These are phyloP conservation scores for Pulveroboletus sp. DNA, from an alignment of 768 basidiomycete genomes.

Conservation along the genomic window DNA sequence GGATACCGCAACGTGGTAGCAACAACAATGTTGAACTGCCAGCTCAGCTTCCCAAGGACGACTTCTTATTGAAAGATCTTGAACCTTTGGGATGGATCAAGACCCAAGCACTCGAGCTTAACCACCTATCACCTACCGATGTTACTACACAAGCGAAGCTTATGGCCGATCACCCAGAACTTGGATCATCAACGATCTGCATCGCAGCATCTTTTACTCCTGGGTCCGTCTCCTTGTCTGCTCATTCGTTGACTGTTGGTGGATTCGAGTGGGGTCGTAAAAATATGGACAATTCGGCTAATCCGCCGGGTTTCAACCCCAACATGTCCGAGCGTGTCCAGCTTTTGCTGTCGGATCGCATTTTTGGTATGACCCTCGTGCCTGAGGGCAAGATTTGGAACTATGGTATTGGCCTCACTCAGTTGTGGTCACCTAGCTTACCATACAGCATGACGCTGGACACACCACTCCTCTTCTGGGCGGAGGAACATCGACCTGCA, in stretches of 20 bases:
- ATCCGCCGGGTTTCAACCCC: constrained; percentile 93
- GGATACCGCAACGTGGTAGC: constrained; percentile 95
- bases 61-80: constrained; percentile 90
- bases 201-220: constrained; percentile 95
- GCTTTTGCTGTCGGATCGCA: constrained; percentile 88
- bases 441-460: constrained; percentile 82
- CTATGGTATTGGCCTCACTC: constrained; percentile 90
- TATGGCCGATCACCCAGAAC: constrained; percentile 95
- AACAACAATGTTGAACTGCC: constrained; percentile 95
- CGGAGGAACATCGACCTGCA: constrained; percentile 89
- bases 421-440: constrained; percentile 80
- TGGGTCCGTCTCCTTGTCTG: constrained; percentile 92
- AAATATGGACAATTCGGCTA: constrained; percentile 79
- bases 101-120: constrained; percentile 90
- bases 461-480: constrained; percentile 95
- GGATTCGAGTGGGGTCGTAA: constrained; percentile 99
- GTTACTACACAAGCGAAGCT: constrained; percentile 92
- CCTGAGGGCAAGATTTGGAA: constrained; percentile 97
- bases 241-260: constrained; percentile 83
- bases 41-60: constrained; percentile 84
- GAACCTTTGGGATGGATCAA: constrained; percentile 97
- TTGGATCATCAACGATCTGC: constrained; percentile 91
- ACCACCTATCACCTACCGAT: constrained; percentile 89
- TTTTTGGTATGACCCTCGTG: constrained; percentile 92
- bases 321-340: constrained; percentile 97